A percentile compares a stretch with the other conserved stretches of the same genome.
These are phyloP conservation scores for Xylariaceae sp. DNA, from an alignment of 2,329 filamentous ascomycete species.

Conservation along the genomic window DNA sequence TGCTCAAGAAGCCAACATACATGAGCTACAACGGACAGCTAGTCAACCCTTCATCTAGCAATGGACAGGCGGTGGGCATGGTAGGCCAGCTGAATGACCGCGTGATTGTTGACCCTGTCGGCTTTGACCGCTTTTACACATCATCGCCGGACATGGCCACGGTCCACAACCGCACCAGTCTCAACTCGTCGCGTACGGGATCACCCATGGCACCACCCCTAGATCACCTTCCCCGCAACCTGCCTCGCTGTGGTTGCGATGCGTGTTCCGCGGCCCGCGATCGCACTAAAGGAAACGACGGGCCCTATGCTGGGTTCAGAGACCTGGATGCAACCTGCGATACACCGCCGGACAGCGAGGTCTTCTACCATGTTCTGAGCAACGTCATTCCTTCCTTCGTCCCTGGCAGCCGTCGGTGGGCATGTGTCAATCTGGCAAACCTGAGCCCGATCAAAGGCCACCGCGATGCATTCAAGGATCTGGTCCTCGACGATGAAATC, in stretches of 20 bases:
- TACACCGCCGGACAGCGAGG: conserved; percentile 35
- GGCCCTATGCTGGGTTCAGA: conserved; percentile 38
- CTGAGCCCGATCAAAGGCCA: conserved; percentile 40
- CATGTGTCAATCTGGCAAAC: conserved; percentile 36
- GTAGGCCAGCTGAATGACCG: conserved; percentile 34
- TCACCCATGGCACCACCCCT: conserved; percentile 19
- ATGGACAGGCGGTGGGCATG: conserved; percentile 22
- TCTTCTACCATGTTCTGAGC: conserved; percentile 42
- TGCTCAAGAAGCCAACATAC: conserved; percentile 42
- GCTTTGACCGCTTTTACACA: conserved; percentile 33
- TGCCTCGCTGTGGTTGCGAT: conserved; percentile 38
- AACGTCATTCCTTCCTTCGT: conserved; percentile 44
- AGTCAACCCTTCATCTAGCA: conserved; percentile 28
- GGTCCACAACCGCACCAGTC: neutral
- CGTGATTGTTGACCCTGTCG: conserved; percentile 42
- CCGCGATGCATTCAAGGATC: conserved; percentile 46
- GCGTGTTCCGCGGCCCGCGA: conserved; percentile 29
- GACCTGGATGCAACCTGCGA: conserved; percentile 35
- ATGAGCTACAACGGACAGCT: conserved; percentile 44
- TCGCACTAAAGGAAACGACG: conserved; percentile 18
- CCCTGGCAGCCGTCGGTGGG: conserved; percentile 42
- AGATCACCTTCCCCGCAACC: conserved; percentile 38
- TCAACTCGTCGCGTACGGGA: conserved; percentile 7
- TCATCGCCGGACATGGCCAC: conserved; percentile 20
- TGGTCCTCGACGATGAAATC: conserved; percentile 45